Percentiles rank a stretch among this genome's conserved stretches.
phyloP scores from a whole-genome alignment of 306 rosid species.

The Glycine soja region DNA sequence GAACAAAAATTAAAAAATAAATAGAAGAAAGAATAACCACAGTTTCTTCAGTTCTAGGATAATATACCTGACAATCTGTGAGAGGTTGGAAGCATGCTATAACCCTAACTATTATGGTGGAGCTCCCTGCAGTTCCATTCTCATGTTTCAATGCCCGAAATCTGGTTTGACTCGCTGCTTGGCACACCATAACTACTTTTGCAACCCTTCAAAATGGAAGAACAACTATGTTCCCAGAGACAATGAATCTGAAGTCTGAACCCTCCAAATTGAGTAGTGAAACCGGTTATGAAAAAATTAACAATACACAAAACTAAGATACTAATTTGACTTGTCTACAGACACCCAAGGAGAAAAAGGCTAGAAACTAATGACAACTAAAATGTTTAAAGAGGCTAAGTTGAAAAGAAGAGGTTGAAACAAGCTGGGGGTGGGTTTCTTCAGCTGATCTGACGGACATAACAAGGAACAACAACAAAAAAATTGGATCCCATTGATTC shows the following conservation, averaged over 20 bases:
- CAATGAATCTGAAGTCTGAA: slow-evolving; percentile 29
- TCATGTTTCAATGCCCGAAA: slow-evolving; percentile 99
- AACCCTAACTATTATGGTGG: slow-evolving; percentile 93
- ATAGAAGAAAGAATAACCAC: neutral
- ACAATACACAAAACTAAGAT: slow-evolving; percentile 14
- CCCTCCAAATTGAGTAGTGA: slow-evolving; percentile 12
- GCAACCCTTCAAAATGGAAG: slow-evolving; percentile 59
- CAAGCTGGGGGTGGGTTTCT: slow-evolving; percentile 14
- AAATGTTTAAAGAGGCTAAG: neutral
- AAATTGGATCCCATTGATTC: slow-evolving; percentile 89
- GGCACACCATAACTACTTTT: slow-evolving; percentile 97
- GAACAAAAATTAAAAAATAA: neutral
- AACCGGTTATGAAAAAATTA: slow-evolving; percentile 30
- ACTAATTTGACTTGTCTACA: neutral
- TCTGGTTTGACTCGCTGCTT: slow-evolving; percentile 99
- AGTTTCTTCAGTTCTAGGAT: neutral
- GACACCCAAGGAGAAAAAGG: neutral
- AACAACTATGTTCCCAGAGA: slow-evolving; percentile 54
- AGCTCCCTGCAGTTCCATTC: slow-evolving; percentile 84
- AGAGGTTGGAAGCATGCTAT: slow-evolving; percentile 98
- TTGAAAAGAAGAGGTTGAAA: slow-evolving; percentile 13
- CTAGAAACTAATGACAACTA: slow-evolving; percentile 1
- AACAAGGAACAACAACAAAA: slow-evolving; percentile 89
- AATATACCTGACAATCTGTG: slow-evolving; percentile 96
- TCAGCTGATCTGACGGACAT: slow-evolving; percentile 97